Evolutionary conservation across 495 filamentous ascomycete species (phyloP).

Genomic region (Aspergillus asperescens): DNA sequence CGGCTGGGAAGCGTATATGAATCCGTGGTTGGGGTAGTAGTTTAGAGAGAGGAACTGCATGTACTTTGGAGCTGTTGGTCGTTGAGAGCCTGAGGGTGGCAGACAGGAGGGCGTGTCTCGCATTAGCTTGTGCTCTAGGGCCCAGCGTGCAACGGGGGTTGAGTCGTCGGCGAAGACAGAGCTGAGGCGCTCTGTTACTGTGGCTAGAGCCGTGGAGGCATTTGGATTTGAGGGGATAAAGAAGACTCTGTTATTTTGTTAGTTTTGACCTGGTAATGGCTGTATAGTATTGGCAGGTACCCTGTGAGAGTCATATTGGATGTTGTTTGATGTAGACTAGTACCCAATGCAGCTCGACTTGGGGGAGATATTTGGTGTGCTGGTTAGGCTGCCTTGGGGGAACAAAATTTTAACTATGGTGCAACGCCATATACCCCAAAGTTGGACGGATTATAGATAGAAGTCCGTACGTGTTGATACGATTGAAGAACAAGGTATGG

Average conservation of each 20-base stretch:
- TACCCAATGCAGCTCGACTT: neutral
- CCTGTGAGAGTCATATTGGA: conserved; percentile 32
- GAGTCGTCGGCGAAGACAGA: conserved; percentile 35
- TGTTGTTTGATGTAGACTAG: neutral
- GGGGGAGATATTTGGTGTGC: neutral
- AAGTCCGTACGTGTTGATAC: too few species aligned
- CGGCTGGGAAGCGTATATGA: conserved; percentile 41
- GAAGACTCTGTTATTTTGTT: conserved; percentile 34
- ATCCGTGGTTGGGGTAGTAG: conserved; percentile 38
- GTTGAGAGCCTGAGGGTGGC: conserved; percentile 28
- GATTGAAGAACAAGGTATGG: too few species aligned
- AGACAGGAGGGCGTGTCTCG: conserved; percentile 44
- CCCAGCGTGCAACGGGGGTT: conserved; percentile 37
- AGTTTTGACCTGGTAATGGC: neutral
- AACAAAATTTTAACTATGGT: too few species aligned
- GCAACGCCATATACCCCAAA: too few species aligned
- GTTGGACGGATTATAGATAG: too few species aligned
- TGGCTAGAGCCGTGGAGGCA: conserved; percentile 30
- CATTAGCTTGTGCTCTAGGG: conserved; percentile 43
- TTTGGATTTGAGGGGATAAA: conserved; percentile 45
- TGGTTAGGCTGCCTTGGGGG: too few species aligned
- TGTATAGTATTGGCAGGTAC: conserved; percentile 14
- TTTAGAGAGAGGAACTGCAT: conserved; percentile 44
- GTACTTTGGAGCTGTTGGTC: conserved; percentile 30
- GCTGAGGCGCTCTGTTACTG: conserved; percentile 40